These are phyloP conservation scores for Eimeria nieschulzi DNA, from an alignment of 169 alveolate genomes.

Conservation along the genomic window DNA sequence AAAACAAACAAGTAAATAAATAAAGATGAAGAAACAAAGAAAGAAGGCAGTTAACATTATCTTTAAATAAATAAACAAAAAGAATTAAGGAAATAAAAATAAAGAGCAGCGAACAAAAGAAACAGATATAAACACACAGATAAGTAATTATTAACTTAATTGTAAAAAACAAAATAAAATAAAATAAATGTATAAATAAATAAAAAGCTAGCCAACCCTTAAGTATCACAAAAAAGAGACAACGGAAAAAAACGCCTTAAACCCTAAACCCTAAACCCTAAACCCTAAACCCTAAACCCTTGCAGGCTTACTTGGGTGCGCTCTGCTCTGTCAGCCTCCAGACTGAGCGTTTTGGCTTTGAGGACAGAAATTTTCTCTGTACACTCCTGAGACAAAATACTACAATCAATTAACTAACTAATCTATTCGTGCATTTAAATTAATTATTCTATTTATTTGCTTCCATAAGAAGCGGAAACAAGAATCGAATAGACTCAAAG, in stretches of 20 bases:
- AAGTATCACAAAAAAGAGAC: neutral
- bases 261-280: constrained; percentile 30
- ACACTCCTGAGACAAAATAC: neutral
- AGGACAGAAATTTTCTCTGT: neutral
- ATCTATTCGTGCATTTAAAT: too few relatives aligned
- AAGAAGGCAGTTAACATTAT: neutral
- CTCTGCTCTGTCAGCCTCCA: too few relatives aligned
- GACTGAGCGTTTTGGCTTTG: too few relatives aligned
- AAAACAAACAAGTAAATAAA: neutral
- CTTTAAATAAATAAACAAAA: neutral
- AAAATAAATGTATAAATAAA: too few relatives aligned
- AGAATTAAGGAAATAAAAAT: neutral
- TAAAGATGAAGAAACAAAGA: neutral
- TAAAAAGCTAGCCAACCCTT: neutral
- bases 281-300: constrained; percentile 1
- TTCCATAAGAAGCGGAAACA: neutral
- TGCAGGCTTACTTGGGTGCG: neutral
- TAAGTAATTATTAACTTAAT: too few relatives aligned
- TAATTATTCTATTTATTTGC: too few relatives aligned
- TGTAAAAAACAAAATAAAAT: too few relatives aligned
- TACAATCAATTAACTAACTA: too few relatives aligned
- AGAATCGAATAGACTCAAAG: too few relatives aligned
- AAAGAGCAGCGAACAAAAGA: neutral
- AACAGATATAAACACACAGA: too few relatives aligned
- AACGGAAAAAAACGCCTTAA: neutral